phyloP scores from a whole-genome alignment of 2,329 filamentous ascomycete genomes.

The Periconia macrospinosa region DNA sequence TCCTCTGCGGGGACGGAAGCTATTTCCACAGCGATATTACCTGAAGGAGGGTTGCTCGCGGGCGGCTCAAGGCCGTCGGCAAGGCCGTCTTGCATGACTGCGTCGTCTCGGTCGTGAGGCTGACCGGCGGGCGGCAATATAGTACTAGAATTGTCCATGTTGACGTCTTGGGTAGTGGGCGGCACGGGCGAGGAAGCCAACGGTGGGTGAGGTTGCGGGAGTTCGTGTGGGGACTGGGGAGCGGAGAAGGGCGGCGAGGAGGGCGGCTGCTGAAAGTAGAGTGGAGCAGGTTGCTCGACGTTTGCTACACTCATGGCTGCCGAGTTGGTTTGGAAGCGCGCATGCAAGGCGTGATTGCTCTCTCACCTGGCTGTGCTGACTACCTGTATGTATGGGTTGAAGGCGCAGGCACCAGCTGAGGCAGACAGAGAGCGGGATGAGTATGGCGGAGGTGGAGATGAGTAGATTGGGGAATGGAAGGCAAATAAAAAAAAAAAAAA shows the following conservation, averaged over 20 bases:
- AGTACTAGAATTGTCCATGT: slow-evolving; percentile 40
- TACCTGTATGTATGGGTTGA: not conserved
- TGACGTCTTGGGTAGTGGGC: slow-evolving; percentile 24
- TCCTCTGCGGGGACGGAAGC: slow-evolving; percentile 30
- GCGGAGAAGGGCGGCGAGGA: slow-evolving; percentile 37
- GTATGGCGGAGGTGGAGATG: not conserved
- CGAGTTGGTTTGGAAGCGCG: not conserved
- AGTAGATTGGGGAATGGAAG: not conserved
- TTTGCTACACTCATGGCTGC: slow-evolving; percentile 44
- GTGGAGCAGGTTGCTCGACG: slow-evolving; percentile 39
- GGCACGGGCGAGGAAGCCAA: slow-evolving; percentile 30
- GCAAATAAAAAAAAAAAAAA: not conserved
- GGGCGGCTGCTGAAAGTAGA: slow-evolving; percentile 40
- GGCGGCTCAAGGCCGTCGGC: slow-evolving; percentile 17
- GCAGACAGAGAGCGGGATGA: not conserved
- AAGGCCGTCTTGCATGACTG: slow-evolving; percentile 36
- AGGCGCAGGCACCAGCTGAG: not conserved
- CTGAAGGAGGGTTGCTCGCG: slow-evolving; percentile 10
- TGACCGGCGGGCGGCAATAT: slow-evolving; percentile 36
- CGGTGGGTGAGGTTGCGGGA: slow-evolving; percentile 28
- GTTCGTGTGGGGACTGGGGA: slow-evolving; percentile 34
- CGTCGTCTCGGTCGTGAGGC: slow-evolving; percentile 41
- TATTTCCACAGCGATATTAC: slow-evolving; percentile 30
- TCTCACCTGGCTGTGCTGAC: not conserved
- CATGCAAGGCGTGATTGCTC: slow-evolving; percentile 5